These are phyloP conservation scores for Porodaedalea pini DNA, from an alignment of 1,284 basidiomycete genomes.

Conservation along the genomic window DNA sequence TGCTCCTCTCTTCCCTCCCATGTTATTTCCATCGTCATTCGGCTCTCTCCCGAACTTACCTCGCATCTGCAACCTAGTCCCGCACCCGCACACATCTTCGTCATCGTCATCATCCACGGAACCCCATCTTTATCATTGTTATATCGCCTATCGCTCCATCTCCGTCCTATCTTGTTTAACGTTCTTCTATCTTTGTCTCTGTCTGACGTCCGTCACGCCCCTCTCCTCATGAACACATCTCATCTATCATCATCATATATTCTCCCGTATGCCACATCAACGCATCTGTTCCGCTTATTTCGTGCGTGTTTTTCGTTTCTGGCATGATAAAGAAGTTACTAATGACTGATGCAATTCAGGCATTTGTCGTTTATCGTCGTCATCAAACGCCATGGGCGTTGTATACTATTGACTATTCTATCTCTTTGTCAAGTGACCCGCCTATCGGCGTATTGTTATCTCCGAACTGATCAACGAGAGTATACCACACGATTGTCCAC, in stretches of 20 bases:
- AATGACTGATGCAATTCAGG: too few species aligned
- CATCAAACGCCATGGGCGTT: neutral
- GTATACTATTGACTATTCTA: slow-evolving; percentile 2
- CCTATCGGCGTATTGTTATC: too few species aligned
- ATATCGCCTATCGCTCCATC: neutral
- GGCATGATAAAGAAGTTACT: neutral
- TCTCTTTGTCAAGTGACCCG: neutral
- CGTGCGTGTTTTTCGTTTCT: neutral
- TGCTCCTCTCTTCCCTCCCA: neutral
- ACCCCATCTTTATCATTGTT: neutral
- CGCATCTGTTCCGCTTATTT: neutral
- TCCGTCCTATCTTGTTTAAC: neutral
- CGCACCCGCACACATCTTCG: neutral
- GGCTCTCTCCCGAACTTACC: neutral
- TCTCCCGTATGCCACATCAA: neutral
- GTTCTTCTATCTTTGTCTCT: neutral
- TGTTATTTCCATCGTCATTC: slow-evolving; percentile 2
- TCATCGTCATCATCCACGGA: neutral
- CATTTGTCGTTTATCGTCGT: neutral
- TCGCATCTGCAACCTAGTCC: neutral
- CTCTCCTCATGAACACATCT: neutral
- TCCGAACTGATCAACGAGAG: too few species aligned
- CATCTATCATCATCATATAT: slow-evolving; percentile 1
- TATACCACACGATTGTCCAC: too few species aligned
- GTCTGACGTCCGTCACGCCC: neutral